Conservation (phyloP, 2,329 filamentous ascomycete species). For the Akanthomyces lecanii region DNA sequence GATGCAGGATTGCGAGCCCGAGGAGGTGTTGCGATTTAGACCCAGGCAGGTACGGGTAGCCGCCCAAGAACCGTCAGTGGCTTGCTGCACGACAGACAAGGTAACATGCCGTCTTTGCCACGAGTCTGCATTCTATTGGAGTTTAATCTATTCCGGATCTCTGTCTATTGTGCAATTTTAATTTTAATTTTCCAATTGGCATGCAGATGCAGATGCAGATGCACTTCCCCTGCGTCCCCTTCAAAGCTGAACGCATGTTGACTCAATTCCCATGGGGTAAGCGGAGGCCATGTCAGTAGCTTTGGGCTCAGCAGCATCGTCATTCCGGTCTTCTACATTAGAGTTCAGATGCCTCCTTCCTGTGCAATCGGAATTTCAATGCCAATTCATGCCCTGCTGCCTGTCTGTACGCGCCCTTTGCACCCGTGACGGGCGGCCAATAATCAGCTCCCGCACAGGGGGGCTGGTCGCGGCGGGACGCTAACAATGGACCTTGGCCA, state of each 20-base stretch:
- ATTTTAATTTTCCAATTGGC: too few relatives aligned
- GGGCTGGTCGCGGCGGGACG: not conserved
- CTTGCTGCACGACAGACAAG: not conserved
- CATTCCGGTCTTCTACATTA: too few relatives aligned
- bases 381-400: not conserved
- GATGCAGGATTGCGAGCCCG: not conserved
- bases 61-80: conserved; percentile 4
- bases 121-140: not conserved
- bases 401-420: conserved; percentile 1
- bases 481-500: not conserved
- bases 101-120: not conserved
- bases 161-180: too few relatives aligned
- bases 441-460: not conserved
- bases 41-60: not conserved
- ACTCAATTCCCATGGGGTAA: too few relatives aligned
- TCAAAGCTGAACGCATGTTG: too few relatives aligned
- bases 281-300: too few relatives aligned
- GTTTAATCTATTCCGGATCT: not conserved
- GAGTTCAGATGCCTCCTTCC: not conserved
- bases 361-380: not conserved
- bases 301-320: too few relatives aligned
- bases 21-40: not conserved
- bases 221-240: too few relatives aligned
- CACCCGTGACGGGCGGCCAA: not conserved
- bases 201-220: too few relatives aligned